These are phyloP conservation scores for Phialophora tarda DNA, from an alignment of 2,329 filamentous ascomycete genomes.

Conservation along the genomic window DNA sequence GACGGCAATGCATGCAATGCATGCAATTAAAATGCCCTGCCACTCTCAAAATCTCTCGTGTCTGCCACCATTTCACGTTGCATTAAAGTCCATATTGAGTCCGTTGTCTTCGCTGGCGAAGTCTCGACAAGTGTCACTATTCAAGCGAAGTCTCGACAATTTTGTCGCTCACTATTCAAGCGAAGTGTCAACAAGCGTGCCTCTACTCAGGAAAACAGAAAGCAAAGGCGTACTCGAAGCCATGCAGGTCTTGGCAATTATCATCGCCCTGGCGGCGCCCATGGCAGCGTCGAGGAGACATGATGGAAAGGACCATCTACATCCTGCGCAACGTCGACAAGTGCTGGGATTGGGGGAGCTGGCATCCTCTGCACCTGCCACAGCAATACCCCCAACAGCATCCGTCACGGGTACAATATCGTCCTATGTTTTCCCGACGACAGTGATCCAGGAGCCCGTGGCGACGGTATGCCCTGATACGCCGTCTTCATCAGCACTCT, in stretches of 20 bases:
- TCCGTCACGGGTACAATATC: slow-evolving; percentile 12
- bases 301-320: slow-evolving; percentile 26
- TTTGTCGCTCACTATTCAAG: too few relatives aligned
- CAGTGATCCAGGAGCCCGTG: slow-evolving; percentile 32
- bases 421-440: slow-evolving; percentile 31
- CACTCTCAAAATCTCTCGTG: neutral
- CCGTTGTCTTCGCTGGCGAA: slow-evolving; percentile 16
- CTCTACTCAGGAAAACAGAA: neutral
- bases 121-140: neutral
- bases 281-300: slow-evolving; percentile 16
- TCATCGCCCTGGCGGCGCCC: slow-evolving; percentile 20
- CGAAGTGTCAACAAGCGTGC: too few relatives aligned
- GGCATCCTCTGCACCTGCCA: neutral
- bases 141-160: too few relatives aligned
- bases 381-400: neutral
- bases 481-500: slow-evolving; percentile 17
- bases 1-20: neutral
- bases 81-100: slow-evolving; percentile 1
- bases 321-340: slow-evolving; percentile 23
- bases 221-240: neutral
- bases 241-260: slow-evolving; percentile 18
- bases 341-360: slow-evolving; percentile 16
- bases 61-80: slow-evolving; percentile 3
- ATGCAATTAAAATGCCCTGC: slow-evolving; percentile 18
- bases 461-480: slow-evolving; percentile 36